A percentile compares a stretch with the other conserved stretches of the same genome.
phyloP scores from a whole-genome alignment of 2,329 filamentous ascomycete species.

The Trichoderma simmonsii region DNA sequence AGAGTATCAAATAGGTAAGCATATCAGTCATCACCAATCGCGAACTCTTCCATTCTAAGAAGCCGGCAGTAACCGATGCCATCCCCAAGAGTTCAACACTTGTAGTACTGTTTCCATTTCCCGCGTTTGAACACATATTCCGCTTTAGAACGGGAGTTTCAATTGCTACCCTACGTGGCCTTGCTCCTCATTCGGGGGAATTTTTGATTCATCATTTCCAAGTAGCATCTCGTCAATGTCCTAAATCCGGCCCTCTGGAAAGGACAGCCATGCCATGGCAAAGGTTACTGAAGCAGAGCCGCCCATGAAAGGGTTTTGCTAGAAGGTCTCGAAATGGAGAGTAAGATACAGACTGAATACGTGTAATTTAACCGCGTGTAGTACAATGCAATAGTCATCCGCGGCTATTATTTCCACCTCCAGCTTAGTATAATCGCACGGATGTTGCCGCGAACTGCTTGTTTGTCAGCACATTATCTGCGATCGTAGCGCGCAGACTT shows the following conservation, averaged over 20 bases:
- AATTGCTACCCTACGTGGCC: neutral
- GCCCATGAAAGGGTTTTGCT: neutral
- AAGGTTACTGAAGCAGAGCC: neutral
- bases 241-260: neutral
- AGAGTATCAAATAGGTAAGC: neutral
- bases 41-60: neutral
- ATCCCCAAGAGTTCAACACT: neutral
- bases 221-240: neutral
- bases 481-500: neutral
- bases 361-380: neutral
- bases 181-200: neutral
- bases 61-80: neutral
- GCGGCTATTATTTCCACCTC: neutral
- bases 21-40: neutral
- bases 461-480: conserved; percentile 9
- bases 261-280: neutral
- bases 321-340: neutral
- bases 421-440: neutral
- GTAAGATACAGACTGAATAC: neutral
- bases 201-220: neutral
- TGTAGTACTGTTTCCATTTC: neutral
- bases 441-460: neutral
- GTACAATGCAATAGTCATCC: neutral
- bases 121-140: neutral
- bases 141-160: neutral